Evolutionary conservation across 768 basidiomycete species (phyloP), one percentile per base, ranked within the genome.

Genomic region (Russula emetica): DNA sequence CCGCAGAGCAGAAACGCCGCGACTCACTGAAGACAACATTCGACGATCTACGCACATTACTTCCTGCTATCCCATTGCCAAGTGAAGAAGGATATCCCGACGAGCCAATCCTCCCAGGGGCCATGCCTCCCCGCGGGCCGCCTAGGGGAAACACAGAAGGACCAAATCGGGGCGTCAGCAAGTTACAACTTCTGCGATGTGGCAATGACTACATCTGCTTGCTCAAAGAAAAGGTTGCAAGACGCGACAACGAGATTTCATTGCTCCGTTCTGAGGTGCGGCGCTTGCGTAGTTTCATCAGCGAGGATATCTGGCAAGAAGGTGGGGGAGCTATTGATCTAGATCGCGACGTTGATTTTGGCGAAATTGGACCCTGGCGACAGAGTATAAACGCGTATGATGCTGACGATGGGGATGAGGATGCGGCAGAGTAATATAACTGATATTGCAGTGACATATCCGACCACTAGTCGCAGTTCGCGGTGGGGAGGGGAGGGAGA

Each of bases 21-120:
- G 96, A 99, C 75, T 94, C 92, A 50, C 84, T 98, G 64, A 99
- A 98, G 77, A 87, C 90, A 18, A 93, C 94, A 5, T 98, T 89
- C 70, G 91, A 94, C 69, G 90, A 92, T 59, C 79, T 94, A 13
- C 88, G 92, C 18, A 73, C 78, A 20, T 79, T 98, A 18, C 81
- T 99, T 0, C 97, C 97, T 1, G 91, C 92, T 8, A 91, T 97
- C 69, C 88, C 92, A 11, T 79, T 92, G 1, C 87, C 92, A 2
- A 84, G 85, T 0, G 89, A 92, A 67, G 85, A 86, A 0, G 84
- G 84, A 65, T 84, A 78, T 61, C 83, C 83, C 22, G 81, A 86
- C 70, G 88, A 90, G 69, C 88, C 90, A 0, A 76, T 88, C 3
- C 80, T 94, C 1, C 94, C 94, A 8, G 94, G 94, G 30, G 88